Conservation (phyloP, 2,329 filamentous ascomycete species). For the Aciculosporium take region DNA sequence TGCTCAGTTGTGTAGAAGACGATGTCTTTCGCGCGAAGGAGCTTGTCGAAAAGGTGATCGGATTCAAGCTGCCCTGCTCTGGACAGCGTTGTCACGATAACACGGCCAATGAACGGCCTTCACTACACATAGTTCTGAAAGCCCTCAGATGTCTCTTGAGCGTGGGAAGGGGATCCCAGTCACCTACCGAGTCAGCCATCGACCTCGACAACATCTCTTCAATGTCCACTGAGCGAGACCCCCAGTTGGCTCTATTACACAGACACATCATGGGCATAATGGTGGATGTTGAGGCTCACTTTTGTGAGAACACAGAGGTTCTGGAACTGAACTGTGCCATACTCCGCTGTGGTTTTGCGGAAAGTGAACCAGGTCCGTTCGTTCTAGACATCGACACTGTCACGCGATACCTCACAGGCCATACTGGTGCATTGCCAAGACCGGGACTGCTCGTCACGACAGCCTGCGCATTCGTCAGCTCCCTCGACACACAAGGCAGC, state of each 20-base stretch:
- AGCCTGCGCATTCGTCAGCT: constrained; percentile 55
- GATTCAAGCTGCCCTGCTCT: constrained; percentile 12
- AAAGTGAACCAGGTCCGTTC: constrained; percentile 60
- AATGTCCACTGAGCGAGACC: constrained; percentile 2
- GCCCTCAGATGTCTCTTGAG: constrained; percentile 54
- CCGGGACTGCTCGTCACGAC: constrained; percentile 57
- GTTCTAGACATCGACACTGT: constrained; percentile 55
- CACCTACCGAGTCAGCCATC: constrained; percentile 49
- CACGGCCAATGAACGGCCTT: constrained; percentile 26
- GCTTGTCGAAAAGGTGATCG: constrained; percentile 8
- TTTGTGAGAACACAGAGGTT: constrained; percentile 49
- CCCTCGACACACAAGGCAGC: constrained; percentile 32
- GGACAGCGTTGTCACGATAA: constrained; percentile 14
- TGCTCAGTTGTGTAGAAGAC: constrained; percentile 46
- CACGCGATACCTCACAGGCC: constrained; percentile 50
- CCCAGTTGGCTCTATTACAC: constrained; percentile 24
- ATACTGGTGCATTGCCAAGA: constrained; percentile 45
- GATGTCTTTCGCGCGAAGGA: constrained; percentile 29
- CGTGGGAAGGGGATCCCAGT: constrained; percentile 60
- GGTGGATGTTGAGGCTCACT: constrained; percentile 32
- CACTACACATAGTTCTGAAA: constrained; percentile 33
- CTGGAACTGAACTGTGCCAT: constrained; percentile 59
- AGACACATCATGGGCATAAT: constrained; percentile 32
- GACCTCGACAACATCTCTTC: constrained; percentile 44
- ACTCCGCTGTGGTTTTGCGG: constrained; percentile 60